Evolutionary conservation across 352 stramenopile species (phyloP).

Genomic region (Pythium biforme): DNA sequence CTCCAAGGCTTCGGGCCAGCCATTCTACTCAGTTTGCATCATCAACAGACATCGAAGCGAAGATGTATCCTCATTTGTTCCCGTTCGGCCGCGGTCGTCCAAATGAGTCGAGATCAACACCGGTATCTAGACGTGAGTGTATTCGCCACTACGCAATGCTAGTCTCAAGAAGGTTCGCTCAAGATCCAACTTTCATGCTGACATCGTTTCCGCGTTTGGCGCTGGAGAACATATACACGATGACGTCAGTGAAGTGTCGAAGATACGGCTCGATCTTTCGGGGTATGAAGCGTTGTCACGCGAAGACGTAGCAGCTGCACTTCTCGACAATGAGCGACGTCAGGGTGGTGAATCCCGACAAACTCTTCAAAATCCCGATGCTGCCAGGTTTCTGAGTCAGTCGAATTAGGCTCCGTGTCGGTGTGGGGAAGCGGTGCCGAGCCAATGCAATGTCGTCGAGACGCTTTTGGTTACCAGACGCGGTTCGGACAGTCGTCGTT

Average conservation of each 20-base stretch:
- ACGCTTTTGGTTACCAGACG: conserved; percentile 27
- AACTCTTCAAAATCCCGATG: conserved; percentile 12
- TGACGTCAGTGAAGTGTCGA: conserved; percentile 18
- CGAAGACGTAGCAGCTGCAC: conserved; percentile 1
- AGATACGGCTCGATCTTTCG: not conserved
- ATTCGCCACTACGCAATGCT: conserved; percentile 13
- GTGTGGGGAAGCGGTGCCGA: conserved; percentile 23
- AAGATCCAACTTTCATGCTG: conserved; percentile 18
- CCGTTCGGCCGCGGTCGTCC: conserved; percentile 18
- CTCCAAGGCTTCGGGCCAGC: no score
- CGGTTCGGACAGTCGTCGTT: conserved; percentile 13
- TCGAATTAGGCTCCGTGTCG: conserved; percentile 9
- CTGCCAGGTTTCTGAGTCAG: conserved; percentile 9
- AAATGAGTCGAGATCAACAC: not conserved
- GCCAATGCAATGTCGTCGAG: conserved; percentile 14
- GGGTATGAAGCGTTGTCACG: conserved; percentile 6
- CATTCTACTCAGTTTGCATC: conserved; percentile 7
- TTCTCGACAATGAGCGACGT: conserved; percentile 15
- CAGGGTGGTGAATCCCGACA: no score
- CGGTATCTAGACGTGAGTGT: conserved; percentile 15
- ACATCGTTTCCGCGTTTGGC: conserved; percentile 11
- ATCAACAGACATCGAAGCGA: conserved; percentile 3
- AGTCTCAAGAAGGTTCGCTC: conserved; percentile 13
- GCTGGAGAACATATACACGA: conserved; percentile 16
- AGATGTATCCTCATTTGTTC: conserved; percentile 19